Evolutionary conservation across 805 yeast genomes (phyloP), one percentile per base, ranked within the genome.

Genomic region (Dipodascus geniculatus): DNA sequence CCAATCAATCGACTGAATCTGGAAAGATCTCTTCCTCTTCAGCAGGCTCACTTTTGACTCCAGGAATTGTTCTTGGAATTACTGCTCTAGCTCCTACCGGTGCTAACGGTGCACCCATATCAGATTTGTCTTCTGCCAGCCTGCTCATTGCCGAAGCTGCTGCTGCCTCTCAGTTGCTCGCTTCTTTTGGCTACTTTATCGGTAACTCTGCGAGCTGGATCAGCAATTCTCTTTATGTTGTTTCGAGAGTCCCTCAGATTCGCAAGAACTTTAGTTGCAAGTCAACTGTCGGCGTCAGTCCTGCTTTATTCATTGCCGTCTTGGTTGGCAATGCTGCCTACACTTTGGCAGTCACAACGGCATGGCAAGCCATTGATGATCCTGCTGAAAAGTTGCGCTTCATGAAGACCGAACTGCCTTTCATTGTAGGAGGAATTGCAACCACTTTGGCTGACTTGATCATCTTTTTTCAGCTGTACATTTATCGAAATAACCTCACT

Each of bases 231-330:
- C 57, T 65, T 14, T 66, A 65, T 51, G 58, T 64, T 9, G 49
- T 58, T 22, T 66, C 68, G 20, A 56, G 61, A 22, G 53, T 75
- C 11, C 78, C 78, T 0, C 78, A 75, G 58, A 73, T 73, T 19
- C 19, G 60, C 35, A 61, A 63, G 47, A 74, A 72, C 58, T 67
- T 65, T 59, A 57, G 58, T 48, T 61, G 62, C 38, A 70, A 66
- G 52, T 71, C 76, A 42, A 74, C 78, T 3, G 79, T 78, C 20
- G 63, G 65, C 3, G 64, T 66, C 31, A 61, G 66, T 24, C 54
- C 59, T 33, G 55, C 59, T 22, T 53, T 66, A 48, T 66, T 66
- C 50, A 23, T 64, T 24, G 64, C 67, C 23, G 69, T 64, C 33
- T 51, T 61, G 28, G 31, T 65, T 14, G 60, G 65, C 49, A 58